phyloP scores from a whole-genome alignment of 805 yeast genomes.

The Monosporozyma solicola region DNA sequence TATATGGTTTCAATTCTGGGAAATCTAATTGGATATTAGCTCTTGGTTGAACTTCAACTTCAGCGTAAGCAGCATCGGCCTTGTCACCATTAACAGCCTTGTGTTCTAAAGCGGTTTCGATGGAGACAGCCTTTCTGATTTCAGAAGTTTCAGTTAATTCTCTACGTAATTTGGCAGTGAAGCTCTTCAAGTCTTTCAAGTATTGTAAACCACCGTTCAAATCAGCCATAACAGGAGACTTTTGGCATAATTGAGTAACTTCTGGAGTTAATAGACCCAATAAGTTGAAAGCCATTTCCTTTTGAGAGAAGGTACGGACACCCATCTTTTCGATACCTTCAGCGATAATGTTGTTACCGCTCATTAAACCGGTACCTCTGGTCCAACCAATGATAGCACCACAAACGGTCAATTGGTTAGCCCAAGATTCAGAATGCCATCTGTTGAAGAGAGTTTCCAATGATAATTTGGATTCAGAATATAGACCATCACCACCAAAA shows the following conservation, averaged over 20 bases:
- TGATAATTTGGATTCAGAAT: constrained; percentile 94
- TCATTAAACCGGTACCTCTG: constrained; percentile 99
- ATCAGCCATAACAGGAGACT: constrained; percentile 93
- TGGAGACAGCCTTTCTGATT: constrained; percentile 88
- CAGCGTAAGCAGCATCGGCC: constrained; percentile 77
- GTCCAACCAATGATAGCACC: constrained; percentile 99
- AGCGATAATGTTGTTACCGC: constrained; percentile 93
- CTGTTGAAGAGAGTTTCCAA: constrained; percentile 95
- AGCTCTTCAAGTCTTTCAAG: constrained; percentile 83
- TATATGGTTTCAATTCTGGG: constrained; percentile 78
- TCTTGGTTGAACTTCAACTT: constrained; percentile 78
- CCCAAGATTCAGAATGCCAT: constrained; percentile 98
- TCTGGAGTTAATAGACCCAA: constrained; percentile 88
- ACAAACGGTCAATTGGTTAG: constrained; percentile 83
- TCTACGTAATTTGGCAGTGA: constrained; percentile 69
- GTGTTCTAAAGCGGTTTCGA: constrained; percentile 82
- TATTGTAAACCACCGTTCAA: constrained; percentile 97
- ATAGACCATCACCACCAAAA: constrained; percentile 95
- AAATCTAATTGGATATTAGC: constrained; percentile 90
- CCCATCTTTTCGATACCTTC: constrained; percentile 94
- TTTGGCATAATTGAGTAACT: constrained; percentile 79
- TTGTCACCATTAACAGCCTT: constrained; percentile 76
- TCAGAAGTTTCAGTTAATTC: constrained; percentile 72
- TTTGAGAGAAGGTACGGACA: constrained; percentile 96
- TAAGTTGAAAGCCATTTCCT: constrained; percentile 98